phyloP scores from a whole-genome alignment of 2,329 filamentous ascomycete species.

The Penicillium nordicum region DNA sequence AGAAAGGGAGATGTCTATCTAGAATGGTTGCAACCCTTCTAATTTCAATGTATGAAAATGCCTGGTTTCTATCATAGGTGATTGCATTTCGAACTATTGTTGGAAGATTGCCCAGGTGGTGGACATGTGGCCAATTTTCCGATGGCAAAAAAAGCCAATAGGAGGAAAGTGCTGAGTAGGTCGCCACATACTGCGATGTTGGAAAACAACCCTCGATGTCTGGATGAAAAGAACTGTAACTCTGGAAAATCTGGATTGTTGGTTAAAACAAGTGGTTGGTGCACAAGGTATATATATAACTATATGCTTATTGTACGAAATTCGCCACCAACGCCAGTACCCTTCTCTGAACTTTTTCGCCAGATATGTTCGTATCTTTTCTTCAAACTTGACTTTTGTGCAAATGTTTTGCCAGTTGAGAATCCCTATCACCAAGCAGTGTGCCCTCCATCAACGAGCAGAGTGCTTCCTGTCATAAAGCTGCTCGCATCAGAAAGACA shows the following conservation, averaged over 20 bases:
- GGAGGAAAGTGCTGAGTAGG: not conserved
- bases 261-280: not conserved
- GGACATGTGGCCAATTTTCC: not conserved
- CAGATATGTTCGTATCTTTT: not conserved
- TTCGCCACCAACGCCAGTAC: not conserved
- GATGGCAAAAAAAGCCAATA: not conserved
- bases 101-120: not conserved
- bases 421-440: slow-evolving; percentile 40
- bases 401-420: not conserved
- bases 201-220: not conserved
- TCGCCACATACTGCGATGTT: not conserved
- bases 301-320: not conserved
- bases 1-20: too few relatives aligned
- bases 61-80: not conserved
- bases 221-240: not conserved
- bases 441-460: slow-evolving; percentile 71
- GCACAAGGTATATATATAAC: not conserved
- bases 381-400: not conserved
- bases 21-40: too few relatives aligned
- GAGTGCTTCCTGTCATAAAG: slow-evolving; percentile 67
- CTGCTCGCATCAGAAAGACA: slow-evolving; percentile 64
- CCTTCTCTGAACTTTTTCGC: not conserved
- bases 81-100: not conserved
- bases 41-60: not conserved
- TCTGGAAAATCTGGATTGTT: not conserved